Conservation (phyloP, 139 green algal species). For the Penium margaritaceum region DNA sequence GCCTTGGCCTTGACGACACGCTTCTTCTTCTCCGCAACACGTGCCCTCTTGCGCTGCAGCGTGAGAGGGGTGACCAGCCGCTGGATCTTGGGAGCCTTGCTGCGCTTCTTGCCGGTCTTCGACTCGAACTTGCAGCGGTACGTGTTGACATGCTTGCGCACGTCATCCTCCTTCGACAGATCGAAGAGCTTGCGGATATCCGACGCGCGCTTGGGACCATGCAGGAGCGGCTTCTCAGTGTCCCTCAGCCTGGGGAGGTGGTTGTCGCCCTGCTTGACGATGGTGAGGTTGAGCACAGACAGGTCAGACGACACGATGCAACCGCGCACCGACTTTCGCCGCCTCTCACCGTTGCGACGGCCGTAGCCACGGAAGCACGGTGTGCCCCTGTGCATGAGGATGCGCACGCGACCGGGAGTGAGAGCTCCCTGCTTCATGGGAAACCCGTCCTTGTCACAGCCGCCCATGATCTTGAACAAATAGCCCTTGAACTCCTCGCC, state of each 20-base stretch:
- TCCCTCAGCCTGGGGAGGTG: conserved; percentile 89
- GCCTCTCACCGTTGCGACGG: conserved; percentile 84
- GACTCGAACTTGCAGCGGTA: conserved; percentile 75
- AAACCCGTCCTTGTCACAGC: conserved; percentile 98
- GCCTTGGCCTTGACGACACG: conserved; percentile 66
- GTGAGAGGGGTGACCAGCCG: conserved; percentile 70
- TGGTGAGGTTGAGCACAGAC: conserved; percentile 91
- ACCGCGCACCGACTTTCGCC: conserved; percentile 88
- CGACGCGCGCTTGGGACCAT: conserved; percentile 90
- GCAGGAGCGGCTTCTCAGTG: conserved; percentile 86
- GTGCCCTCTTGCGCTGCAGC: conserved; percentile 84
- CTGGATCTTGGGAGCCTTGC: conserved; percentile 94
- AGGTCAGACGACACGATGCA: conserved; percentile 93
- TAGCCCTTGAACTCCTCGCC: conserved; percentile 95
- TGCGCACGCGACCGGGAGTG: conserved; percentile 74
- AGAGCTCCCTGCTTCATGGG: conserved; percentile 98
- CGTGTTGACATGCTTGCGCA: conserved; percentile 96
- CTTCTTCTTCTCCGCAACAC: conserved; percentile 67
- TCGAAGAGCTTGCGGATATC: conserved; percentile 99
- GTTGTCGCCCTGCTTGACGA: conserved; percentile 83
- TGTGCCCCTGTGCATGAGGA: conserved; percentile 75
- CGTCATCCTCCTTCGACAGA: conserved; percentile 94
- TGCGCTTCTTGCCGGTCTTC: conserved; percentile 81
- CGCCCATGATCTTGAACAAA: conserved; percentile 97
- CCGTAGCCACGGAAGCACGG: conserved; percentile 86